phyloP scores from a whole-genome alignment of 2,329 filamentous ascomycete species.

The Colletotrichum tropicale region DNA sequence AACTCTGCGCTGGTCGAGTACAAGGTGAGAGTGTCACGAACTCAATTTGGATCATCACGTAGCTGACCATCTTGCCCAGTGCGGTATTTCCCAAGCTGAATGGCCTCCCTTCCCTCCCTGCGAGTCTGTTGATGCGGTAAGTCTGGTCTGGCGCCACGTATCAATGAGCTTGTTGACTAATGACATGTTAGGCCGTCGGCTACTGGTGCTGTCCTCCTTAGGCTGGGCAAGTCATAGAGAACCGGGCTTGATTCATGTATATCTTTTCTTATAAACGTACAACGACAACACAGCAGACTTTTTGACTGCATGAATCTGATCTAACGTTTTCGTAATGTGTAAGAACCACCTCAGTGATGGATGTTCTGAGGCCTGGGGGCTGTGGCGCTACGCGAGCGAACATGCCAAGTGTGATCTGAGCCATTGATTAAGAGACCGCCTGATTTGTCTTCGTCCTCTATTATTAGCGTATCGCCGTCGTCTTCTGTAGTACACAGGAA shows the following conservation, averaged over 20 bases:
- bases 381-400: not conserved
- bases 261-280: not conserved
- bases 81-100: not conserved
- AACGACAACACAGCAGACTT: not conserved
- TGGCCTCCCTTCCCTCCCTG: not conserved
- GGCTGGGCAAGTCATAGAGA: accelerated
- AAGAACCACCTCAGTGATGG: accelerated
- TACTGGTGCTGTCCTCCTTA: not conserved
- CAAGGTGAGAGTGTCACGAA: not conserved
- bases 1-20: not conserved
- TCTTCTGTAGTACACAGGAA: accelerated
- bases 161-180: not conserved
- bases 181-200: not conserved
- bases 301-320: not conserved
- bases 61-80: not conserved
- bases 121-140: not conserved
- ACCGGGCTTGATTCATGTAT: not conserved
- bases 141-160: not conserved
- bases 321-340: not conserved
- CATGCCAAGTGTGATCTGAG: not conserved
- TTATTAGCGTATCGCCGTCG: too few species aligned
- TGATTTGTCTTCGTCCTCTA: too few species aligned
- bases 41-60: not conserved
- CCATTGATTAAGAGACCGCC: not conserved
- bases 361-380: not conserved